Conservation (phyloP, 2,329 filamentous ascomycete genomes). For the Fusarium napiforme region DNA sequence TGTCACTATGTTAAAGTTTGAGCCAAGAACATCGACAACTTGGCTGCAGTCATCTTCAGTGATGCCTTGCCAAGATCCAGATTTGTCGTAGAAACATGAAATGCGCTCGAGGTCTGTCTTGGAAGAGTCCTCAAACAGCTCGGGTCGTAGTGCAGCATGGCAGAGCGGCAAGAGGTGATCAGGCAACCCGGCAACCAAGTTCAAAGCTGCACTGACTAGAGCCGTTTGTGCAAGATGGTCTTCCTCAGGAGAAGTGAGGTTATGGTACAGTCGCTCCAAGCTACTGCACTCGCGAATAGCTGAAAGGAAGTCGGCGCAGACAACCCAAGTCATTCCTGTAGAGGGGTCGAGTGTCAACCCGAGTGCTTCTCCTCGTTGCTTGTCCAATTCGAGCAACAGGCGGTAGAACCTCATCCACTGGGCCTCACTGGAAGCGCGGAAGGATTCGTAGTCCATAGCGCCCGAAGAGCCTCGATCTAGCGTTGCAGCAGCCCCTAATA, state of each 20-base stretch:
- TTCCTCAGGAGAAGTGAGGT: constrained; percentile 65
- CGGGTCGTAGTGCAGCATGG: constrained; percentile 73
- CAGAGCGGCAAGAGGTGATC: constrained; percentile 76
- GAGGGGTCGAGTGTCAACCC: constrained; percentile 79
- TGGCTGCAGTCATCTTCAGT: constrained; percentile 82
- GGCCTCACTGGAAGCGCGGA: constrained; percentile 76
- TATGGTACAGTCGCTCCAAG: constrained; percentile 80
- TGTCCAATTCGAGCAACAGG: constrained; percentile 85
- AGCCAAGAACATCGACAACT: constrained; percentile 75
- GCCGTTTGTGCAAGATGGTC: constrained; percentile 65
- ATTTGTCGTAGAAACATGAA: constrained; percentile 80
- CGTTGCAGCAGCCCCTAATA: constrained; percentile 75
- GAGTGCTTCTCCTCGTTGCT: constrained; percentile 83
- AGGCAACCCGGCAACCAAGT: constrained; percentile 77
- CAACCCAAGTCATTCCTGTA: constrained; percentile 81
- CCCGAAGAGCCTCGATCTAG: constrained; percentile 71
- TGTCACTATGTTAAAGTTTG: constrained; percentile 69
- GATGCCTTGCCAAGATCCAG: constrained; percentile 81
- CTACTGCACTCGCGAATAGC: constrained; percentile 82
- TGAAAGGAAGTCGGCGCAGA: constrained; percentile 84
- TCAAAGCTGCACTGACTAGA: constrained; percentile 75
- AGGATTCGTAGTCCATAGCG: constrained; percentile 79
- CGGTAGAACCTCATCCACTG: constrained; percentile 95
- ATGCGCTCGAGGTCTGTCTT: constrained; percentile 79
- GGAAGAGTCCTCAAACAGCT: constrained; percentile 79